Evolutionary conservation across 2,329 filamentous ascomycete genomes (phyloP).

Genomic region (Nectriaceae sp.): DNA sequence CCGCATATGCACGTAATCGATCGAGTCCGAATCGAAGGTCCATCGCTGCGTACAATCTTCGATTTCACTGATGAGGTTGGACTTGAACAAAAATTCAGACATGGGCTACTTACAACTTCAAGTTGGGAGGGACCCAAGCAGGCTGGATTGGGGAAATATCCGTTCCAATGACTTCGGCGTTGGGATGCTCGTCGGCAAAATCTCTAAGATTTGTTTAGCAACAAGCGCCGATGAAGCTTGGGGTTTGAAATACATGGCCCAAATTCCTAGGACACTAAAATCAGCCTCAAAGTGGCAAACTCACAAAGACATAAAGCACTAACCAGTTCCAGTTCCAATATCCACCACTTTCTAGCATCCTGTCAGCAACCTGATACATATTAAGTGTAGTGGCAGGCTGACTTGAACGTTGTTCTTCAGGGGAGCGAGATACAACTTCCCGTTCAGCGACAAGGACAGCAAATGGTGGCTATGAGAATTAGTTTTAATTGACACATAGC

Average conservation of each 20-base stretch:
- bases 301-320: neutral
- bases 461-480: conserved; percentile 10
- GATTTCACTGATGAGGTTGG: conserved; percentile 11
- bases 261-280: conserved; percentile 32
- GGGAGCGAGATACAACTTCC: conserved; percentile 14
- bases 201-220: conserved; percentile 42
- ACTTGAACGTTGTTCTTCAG: conserved; percentile 28
- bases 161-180: too few species aligned
- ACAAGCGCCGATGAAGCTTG: rapidly evolving
- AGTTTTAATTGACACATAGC: neutral
- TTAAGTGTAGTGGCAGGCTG: neutral
- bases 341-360: conserved; percentile 36
- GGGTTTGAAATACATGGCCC: conserved; percentile 44
- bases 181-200: conserved; percentile 44
- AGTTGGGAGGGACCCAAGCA: conserved; percentile 46
- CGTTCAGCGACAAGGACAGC: conserved; percentile 10
- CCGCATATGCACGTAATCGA: conserved; percentile 64
- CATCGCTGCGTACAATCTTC: conserved; percentile 35
- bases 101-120: conserved; percentile 38
- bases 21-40: conserved; percentile 35
- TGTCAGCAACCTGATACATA: conserved; percentile 17
- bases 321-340: conserved; percentile 58
- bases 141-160: conserved; percentile 61
- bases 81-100: rapidly evolving
- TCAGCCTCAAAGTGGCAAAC: rapidly evolving